Evolutionary conservation across 108 stramenopile genomes (phyloP).

Genomic region (Chaetoceros muelleri): DNA sequence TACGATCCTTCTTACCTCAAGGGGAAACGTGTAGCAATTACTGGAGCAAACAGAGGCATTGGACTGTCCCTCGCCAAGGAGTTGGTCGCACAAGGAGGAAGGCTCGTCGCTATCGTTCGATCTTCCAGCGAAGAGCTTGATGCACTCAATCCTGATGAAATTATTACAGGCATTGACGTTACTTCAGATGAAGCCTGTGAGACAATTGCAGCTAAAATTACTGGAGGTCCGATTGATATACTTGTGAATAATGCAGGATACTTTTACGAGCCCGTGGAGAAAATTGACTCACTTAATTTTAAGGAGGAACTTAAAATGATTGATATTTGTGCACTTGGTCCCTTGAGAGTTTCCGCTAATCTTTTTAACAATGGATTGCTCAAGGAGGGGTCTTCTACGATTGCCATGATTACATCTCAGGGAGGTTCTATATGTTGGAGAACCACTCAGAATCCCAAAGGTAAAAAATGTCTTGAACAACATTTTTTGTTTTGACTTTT

Average conservation of each 20-base stretch:
- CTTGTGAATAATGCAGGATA: constrained; percentile 55
- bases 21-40: constrained; percentile 39
- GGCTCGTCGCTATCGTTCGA: constrained; percentile 33
- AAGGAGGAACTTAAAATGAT: constrained; percentile 46
- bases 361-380: constrained; percentile 24
- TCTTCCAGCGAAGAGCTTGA: constrained; percentile 18
- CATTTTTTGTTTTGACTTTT: constrained; percentile 4
- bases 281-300: constrained; percentile 32
- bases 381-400: constrained; percentile 20
- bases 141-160: constrained; percentile 21
- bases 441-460: constrained; percentile 23
- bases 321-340: constrained; percentile 57
- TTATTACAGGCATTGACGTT: constrained; percentile 39
- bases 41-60: constrained; percentile 52
- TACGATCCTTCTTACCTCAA: constrained; percentile 21
- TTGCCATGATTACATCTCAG: constrained; percentile 58
- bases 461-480: constrained; percentile 14
- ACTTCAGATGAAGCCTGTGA: constrained; percentile 25
- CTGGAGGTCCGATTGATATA: constrained; percentile 37
- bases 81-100: constrained; percentile 36
- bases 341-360: constrained; percentile 33
- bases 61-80: constrained; percentile 40
- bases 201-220: constrained; percentile 19
- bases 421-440: constrained; percentile 49
- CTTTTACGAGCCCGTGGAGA: constrained; percentile 44